Conservation (phyloP, 768 basidiomycete genomes). For the Agrocybe pediades region DNA sequence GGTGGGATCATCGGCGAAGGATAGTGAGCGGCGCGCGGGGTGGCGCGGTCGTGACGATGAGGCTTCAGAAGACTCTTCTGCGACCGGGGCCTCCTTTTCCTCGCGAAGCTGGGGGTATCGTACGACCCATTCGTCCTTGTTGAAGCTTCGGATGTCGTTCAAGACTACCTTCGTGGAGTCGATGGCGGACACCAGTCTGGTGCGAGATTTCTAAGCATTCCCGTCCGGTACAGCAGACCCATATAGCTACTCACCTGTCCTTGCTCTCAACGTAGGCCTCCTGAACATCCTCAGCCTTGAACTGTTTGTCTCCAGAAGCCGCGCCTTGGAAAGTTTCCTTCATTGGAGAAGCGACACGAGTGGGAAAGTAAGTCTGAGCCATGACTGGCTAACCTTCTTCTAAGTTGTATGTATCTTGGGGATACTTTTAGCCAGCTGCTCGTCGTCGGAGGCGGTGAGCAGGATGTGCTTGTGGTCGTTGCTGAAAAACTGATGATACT, state of each 20-base stretch:
- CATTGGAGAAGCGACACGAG: slow-evolving; percentile 36
- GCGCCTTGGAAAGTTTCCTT: slow-evolving; percentile 32
- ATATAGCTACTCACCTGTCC: slow-evolving; percentile 56
- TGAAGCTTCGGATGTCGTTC: slow-evolving; percentile 74
- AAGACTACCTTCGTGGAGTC: slow-evolving; percentile 71
- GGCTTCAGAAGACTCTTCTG: slow-evolving; percentile 24
- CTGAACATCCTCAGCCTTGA: slow-evolving; percentile 73
- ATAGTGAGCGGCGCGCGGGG: slow-evolving; percentile 64
- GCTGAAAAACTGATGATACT: slow-evolving; percentile 11
- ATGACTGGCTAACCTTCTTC: slow-evolving; percentile 27
- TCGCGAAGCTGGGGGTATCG: slow-evolving; percentile 80
- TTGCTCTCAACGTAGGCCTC: slow-evolving; percentile 75
- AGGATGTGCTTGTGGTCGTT: slow-evolving; percentile 6
- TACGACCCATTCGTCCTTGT: slow-evolving; percentile 84
- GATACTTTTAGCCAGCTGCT: slow-evolving; percentile 14
- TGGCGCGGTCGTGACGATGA: slow-evolving; percentile 37
- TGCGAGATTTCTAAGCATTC: slow-evolving; percentile 8
- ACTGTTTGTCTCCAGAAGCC: slow-evolving; percentile 40
- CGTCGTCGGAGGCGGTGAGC: slow-evolving; percentile 17
- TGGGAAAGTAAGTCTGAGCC: slow-evolving; percentile 44
- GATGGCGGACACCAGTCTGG: slow-evolving; percentile 77
- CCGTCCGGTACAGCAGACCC: background rate
- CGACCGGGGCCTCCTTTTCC: slow-evolving; percentile 29
- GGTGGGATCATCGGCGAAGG: slow-evolving; percentile 83
- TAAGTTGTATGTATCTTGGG: slow-evolving; percentile 8